These are phyloP conservation scores for Thielaviopsis ethacetica DNA, from an alignment of 2,329 filamentous ascomycete species.

Conservation along the genomic window DNA sequence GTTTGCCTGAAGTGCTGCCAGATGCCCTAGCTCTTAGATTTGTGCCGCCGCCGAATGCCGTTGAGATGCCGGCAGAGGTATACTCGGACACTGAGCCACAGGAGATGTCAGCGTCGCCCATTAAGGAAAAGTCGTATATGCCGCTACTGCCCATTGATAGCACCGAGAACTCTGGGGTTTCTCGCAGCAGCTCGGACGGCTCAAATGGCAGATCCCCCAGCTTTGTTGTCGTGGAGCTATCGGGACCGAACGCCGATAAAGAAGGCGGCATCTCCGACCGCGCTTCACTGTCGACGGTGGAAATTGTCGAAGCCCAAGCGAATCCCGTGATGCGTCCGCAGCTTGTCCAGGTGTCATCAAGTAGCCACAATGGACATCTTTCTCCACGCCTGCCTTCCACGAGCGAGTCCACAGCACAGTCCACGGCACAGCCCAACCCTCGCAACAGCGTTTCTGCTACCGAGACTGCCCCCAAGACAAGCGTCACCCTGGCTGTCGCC, in stretches of 20 bases:
- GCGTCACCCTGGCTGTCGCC: no score
- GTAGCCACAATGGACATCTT: background rate
- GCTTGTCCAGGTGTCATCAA: slow-evolving; percentile 11
- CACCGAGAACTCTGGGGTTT: background rate
- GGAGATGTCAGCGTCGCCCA: background rate
- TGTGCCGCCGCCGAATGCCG: background rate
- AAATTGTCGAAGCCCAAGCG: slow-evolving; percentile 14
- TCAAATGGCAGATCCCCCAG: background rate
- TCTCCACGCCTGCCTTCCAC: no score
- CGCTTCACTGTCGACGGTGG: slow-evolving; percentile 15
- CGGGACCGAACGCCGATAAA: background rate
- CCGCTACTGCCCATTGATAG: background rate
- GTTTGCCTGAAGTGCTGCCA: background rate
- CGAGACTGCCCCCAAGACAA: background rate
- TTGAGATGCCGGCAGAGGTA: background rate
- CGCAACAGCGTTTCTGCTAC: background rate
- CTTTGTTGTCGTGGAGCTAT: background rate
- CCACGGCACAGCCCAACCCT: no score
- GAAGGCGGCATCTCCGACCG: slow-evolving; percentile 10
- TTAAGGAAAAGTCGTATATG: background rate
- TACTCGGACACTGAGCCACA: background rate
- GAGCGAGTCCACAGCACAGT: no score
- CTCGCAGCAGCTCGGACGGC: background rate
- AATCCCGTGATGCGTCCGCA: slow-evolving; percentile 15
- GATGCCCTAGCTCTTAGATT: background rate